phyloP scores from a whole-genome alignment of 1,284 basidiomycete species.

The Veloporphyrellus conicus region DNA sequence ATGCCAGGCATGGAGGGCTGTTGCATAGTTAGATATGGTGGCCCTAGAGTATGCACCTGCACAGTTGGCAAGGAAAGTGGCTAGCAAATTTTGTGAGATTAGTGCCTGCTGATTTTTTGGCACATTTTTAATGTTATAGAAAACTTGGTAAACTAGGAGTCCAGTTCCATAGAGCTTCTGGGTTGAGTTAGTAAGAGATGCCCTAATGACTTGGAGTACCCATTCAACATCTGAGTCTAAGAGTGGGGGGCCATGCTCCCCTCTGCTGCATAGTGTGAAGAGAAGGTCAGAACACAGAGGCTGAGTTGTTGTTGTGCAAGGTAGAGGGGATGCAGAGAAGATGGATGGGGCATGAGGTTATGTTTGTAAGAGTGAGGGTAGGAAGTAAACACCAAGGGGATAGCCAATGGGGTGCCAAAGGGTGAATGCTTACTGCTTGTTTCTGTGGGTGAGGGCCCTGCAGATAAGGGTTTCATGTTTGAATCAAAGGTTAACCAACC shows the following conservation, averaged over 20 bases:
- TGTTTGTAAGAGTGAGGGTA: neutral
- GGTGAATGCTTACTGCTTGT: neutral
- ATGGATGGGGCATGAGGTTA: neutral
- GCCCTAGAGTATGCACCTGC: no score
- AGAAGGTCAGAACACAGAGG: no score
- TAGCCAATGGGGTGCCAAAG: neutral
- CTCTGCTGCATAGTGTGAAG: no score
- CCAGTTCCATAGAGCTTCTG: neutral
- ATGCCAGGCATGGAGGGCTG: no score
- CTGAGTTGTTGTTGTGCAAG: no score
- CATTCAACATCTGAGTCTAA: neutral
- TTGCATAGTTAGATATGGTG: no score
- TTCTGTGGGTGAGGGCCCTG: neutral
- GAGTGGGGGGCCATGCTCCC: neutral
- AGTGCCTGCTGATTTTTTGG: neutral
- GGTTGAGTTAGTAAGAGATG: neutral
- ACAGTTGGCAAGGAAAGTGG: no score
- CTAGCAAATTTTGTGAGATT: no score
- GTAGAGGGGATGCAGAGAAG: neutral
- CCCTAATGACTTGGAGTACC: neutral
- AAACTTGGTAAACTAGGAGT: neutral
- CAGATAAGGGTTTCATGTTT: no score
- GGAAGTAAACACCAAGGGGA: neutral
- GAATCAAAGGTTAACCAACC: no score
- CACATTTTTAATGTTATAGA: neutral